Percentiles rank a stretch among this genome's conserved stretches.
phyloP scores from a whole-genome alignment of 1,139 yeast genomes.

The Debaryomyces singareniensis region DNA sequence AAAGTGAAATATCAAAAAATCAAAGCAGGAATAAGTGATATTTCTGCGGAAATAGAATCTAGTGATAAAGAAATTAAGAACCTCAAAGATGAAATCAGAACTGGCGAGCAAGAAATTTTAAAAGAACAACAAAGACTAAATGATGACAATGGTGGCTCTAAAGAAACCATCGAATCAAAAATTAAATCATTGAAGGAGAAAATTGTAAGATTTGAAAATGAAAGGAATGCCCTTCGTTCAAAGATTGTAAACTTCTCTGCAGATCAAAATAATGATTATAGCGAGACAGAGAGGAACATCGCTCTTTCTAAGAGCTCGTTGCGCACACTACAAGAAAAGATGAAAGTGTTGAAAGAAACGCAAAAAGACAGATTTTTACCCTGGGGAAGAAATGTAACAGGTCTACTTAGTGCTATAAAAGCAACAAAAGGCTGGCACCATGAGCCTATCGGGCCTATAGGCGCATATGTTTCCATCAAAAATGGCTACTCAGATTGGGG shows the following conservation, averaged over 20 bases:
- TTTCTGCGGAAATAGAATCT: conserved; percentile 6
- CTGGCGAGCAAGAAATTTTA: conserved; percentile 10
- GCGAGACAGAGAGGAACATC: conserved; percentile 6
- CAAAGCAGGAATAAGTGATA: conserved; percentile 6
- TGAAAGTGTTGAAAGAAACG: conserved; percentile 13
- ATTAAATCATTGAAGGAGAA: conserved; percentile 10
- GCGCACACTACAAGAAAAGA: conserved; percentile 9
- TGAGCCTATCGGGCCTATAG: conserved; percentile 82
- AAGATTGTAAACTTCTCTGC: conserved; percentile 4
- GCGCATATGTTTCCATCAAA: conserved; percentile 54
- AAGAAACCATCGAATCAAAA: conserved; percentile 16
- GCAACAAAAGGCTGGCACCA: conserved; percentile 30
- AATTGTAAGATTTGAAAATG: conserved; percentile 9
- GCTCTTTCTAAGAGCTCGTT: conserved; percentile 5
- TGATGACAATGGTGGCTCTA: conserved; percentile 35
- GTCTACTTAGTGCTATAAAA: conserved; percentile 37
- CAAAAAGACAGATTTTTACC: conserved; percentile 31
- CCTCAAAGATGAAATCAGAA: conserved; percentile 18
- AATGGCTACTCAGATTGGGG: conserved; percentile 53
- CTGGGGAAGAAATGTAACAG: conserved; percentile 42
- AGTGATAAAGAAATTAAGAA: conserved; percentile 9
- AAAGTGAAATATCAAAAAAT: conserved; percentile 5
- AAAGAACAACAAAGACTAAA: conserved; percentile 24
- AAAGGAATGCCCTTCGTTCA: conserved; percentile 5
- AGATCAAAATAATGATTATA: conserved; percentile 4